These are phyloP conservation scores for Celoporthe dispersa DNA, from an alignment of 2,329 filamentous ascomycete species.

Conservation along the genomic window DNA sequence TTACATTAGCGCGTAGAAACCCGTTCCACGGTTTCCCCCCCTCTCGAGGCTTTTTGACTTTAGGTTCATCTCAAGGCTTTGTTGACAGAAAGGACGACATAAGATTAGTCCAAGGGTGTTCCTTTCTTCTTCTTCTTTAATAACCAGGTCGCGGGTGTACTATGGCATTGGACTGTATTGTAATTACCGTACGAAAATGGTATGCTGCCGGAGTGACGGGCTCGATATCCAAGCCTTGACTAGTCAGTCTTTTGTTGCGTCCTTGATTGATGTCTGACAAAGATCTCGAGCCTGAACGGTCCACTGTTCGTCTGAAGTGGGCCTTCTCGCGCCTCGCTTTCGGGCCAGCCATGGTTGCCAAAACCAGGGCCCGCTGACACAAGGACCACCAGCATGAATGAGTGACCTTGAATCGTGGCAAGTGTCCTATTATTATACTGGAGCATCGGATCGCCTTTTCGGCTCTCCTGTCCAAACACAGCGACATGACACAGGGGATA, in stretches of 20 bases:
- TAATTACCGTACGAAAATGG: background rate
- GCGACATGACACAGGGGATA: background rate
- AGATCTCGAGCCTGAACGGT: constrained; percentile 1
- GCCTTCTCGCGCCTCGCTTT: constrained; percentile 6
- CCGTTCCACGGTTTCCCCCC: constrained; percentile 1
- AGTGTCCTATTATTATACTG: background rate
- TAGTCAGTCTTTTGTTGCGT: background rate
- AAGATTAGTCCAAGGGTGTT: background rate
- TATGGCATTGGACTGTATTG: background rate
- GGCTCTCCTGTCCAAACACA: background rate
- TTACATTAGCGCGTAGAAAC: background rate
- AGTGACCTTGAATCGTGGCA: background rate
- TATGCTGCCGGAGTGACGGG: background rate
- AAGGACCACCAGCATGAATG: background rate
- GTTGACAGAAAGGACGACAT: background rate
- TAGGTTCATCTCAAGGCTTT: background rate
- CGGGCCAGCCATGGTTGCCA: constrained; percentile 1
- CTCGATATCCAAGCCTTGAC: background rate
- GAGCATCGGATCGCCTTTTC: background rate
- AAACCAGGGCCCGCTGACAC: background rate
- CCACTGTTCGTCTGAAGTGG: constrained; percentile 3
- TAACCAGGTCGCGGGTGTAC: background rate
- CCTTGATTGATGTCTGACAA: background rate
- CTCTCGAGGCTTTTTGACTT: background rate
- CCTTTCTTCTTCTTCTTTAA: background rate